A percentile compares a stretch with the other conserved stretches of the same genome.
phyloP scores from a whole-genome alignment of 768 basidiomycete species.

The Lanmaoa pseudosensibilis region DNA sequence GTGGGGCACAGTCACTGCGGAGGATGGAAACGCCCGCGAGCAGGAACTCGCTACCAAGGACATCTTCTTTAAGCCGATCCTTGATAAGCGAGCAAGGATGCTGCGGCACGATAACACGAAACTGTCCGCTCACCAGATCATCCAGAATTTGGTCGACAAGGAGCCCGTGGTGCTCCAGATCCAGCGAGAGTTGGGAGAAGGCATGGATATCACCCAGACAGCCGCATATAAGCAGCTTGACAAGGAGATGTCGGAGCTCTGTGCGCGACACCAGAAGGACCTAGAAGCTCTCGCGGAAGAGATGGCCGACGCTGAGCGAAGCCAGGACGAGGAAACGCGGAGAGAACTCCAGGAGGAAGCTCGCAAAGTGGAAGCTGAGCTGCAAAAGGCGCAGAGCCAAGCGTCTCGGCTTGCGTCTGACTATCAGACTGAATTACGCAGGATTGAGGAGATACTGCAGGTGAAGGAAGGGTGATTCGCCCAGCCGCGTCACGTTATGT shows the following conservation, averaged over 20 bases:
- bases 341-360: slow-evolving; percentile 45
- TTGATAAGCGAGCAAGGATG: slow-evolving; percentile 46
- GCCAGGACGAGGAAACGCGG: slow-evolving; percentile 48
- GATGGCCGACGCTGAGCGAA: slow-evolving; percentile 45
- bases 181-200: slow-evolving; percentile 52
- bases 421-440: slow-evolving; percentile 35
- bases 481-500: slow-evolving; percentile 23
- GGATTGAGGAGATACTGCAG: slow-evolving; percentile 34
- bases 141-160: slow-evolving; percentile 43
- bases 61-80: slow-evolving; percentile 51
- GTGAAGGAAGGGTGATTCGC: slow-evolving; percentile 30
- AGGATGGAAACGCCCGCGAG: slow-evolving; percentile 43
- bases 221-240: slow-evolving; percentile 53
- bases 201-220: slow-evolving; percentile 52
- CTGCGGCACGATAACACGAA: slow-evolving; percentile 43
- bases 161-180: slow-evolving; percentile 48
- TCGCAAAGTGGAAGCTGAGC: slow-evolving; percentile 31
- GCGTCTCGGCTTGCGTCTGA: slow-evolving; percentile 33
- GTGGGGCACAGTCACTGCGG: slow-evolving; percentile 45
- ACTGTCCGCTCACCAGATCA: slow-evolving; percentile 46
- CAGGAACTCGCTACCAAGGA: slow-evolving; percentile 40
- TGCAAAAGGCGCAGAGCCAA: slow-evolving; percentile 31
- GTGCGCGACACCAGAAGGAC: slow-evolving; percentile 46
- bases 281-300: slow-evolving; percentile 47
- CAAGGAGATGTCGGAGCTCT: slow-evolving; percentile 47